Conservation (phyloP, 352 stramenopile species). For the Pythium monospermum region DNA sequence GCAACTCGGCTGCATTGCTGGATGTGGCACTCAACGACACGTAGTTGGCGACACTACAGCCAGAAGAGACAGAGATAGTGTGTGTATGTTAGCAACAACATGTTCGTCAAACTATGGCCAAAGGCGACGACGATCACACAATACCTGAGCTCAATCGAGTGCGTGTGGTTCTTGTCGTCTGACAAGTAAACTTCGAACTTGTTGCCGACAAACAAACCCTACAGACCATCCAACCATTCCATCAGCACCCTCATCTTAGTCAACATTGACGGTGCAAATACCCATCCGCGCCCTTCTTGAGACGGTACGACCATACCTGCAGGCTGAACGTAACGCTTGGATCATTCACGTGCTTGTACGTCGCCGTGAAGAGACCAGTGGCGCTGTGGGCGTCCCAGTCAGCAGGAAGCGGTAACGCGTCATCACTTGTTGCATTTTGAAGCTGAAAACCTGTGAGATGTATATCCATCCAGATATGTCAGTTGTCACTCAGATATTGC, state of each 20-base stretch:
- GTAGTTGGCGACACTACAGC: constrained; percentile 37
- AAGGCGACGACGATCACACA: too few relatives aligned
- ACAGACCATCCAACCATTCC: too few relatives aligned
- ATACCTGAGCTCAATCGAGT: constrained; percentile 76
- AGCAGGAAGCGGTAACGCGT: constrained; percentile 33
- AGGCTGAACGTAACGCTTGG: constrained; percentile 47
- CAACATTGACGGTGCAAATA: neutral
- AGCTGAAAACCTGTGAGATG: constrained; percentile 35
- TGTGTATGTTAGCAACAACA: too few relatives aligned
- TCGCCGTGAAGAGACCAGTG: constrained; percentile 53
- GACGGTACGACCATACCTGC: too few relatives aligned
- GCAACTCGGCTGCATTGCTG: constrained; percentile 30
- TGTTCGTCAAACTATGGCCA: too few relatives aligned
- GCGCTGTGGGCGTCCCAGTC: constrained; percentile 56
- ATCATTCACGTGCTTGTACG: constrained; percentile 54
- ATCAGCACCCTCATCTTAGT: too few relatives aligned
- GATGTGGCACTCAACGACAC: constrained; percentile 24
- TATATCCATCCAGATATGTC: neutral
- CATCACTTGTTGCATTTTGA: constrained; percentile 9
- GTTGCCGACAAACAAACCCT: constrained; percentile 69
- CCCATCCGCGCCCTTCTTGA: too few relatives aligned
- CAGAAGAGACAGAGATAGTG: too few relatives aligned
- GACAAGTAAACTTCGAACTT: constrained; percentile 82
- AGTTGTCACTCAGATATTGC: neutral
- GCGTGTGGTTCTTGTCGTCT: constrained; percentile 51